Evolutionary conservation across 2,329 filamentous ascomycete species (phyloP).

Genomic region (Nannizziopsis barbatae): DNA sequence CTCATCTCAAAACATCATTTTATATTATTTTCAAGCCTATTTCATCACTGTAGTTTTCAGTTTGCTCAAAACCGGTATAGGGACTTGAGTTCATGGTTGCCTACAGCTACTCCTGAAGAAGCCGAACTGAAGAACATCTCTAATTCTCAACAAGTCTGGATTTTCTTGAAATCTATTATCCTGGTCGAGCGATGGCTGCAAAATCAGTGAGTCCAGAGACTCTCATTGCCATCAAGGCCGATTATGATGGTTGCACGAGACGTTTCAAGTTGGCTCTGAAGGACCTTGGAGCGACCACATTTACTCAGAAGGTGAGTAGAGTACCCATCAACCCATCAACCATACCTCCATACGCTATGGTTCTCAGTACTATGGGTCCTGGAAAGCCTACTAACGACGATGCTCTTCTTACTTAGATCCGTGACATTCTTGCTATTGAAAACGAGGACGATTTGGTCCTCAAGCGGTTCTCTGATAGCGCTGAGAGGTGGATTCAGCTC

Average conservation of each 20-base stretch:
- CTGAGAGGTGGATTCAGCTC: slow-evolving; percentile 66
- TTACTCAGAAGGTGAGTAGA: slow-evolving; percentile 72
- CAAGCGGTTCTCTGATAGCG: slow-evolving; percentile 93
- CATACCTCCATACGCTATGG: background rate
- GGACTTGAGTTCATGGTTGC: no score
- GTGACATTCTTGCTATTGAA: slow-evolving; percentile 54
- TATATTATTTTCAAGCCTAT: background rate
- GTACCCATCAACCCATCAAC: slow-evolving; percentile 28
- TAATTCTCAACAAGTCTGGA: slow-evolving; percentile 18
- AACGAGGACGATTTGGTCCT: slow-evolving; percentile 54
- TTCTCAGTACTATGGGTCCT: slow-evolving; percentile 49
- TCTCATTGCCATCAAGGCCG: slow-evolving; percentile 74
- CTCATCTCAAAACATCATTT: background rate
- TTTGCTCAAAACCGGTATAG: background rate
- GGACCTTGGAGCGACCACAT: slow-evolving; percentile 61
- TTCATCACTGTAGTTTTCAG: background rate
- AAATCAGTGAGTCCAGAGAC: slow-evolving; percentile 52
- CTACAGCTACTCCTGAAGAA: background rate
- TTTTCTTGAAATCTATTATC: slow-evolving; percentile 22
- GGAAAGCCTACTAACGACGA: slow-evolving; percentile 53
- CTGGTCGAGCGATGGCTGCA: slow-evolving; percentile 30
- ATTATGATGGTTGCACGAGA: slow-evolving; percentile 61
- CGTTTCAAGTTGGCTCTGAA: slow-evolving; percentile 83
- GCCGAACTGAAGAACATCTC: slow-evolving; percentile 11
- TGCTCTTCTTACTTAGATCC: slow-evolving; percentile 47